A percentile compares a stretch with the other conserved stretches of the same genome.
These are phyloP conservation scores for Parastagonospora nodorum DNA, from an alignment of 2,329 filamentous ascomycete genomes.

Conservation along the genomic window DNA sequence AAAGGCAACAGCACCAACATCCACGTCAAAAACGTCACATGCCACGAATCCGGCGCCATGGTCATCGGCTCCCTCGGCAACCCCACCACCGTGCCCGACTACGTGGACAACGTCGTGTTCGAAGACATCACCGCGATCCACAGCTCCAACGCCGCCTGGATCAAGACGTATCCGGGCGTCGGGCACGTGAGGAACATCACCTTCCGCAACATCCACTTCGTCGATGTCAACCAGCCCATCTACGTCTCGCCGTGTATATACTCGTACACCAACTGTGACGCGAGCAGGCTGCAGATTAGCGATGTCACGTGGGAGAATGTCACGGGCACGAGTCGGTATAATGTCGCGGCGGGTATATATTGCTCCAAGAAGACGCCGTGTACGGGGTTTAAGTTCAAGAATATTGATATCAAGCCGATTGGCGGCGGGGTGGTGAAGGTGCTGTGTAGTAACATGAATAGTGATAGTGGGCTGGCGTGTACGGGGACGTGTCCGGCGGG, in stretches of 20 bases:
- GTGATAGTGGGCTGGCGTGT: slow-evolving; percentile 29
- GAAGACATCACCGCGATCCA: slow-evolving; percentile 39
- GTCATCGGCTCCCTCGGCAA: slow-evolving; percentile 65
- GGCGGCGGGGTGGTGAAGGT: slow-evolving; percentile 26
- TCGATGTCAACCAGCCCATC: slow-evolving; percentile 55
- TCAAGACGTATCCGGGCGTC: slow-evolving; percentile 42
- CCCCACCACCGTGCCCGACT: slow-evolving; percentile 60
- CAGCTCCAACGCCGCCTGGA: slow-evolving; percentile 35
- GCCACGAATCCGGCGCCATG: slow-evolving; percentile 63
- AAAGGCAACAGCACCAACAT: slow-evolving; percentile 65
- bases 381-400: slow-evolving; percentile 52
- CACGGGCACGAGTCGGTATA: slow-evolving; percentile 56
- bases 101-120: slow-evolving; percentile 57
- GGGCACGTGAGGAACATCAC: slow-evolving; percentile 53
- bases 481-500: slow-evolving; percentile 31
- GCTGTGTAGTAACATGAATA: slow-evolving; percentile 35
- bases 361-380: slow-evolving; percentile 47
- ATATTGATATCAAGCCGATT: slow-evolving; percentile 51
- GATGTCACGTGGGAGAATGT: slow-evolving; percentile 58
- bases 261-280: slow-evolving; percentile 30
- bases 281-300: slow-evolving; percentile 44
- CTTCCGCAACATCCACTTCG: slow-evolving; percentile 47
- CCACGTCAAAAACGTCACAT: slow-evolving; percentile 65
- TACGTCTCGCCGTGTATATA: slow-evolving; percentile 57
- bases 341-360: slow-evolving; percentile 55